Evolutionary conservation across 345 rosid genomes (phyloP).

Genomic region (Moricandia moricandioides): DNA sequence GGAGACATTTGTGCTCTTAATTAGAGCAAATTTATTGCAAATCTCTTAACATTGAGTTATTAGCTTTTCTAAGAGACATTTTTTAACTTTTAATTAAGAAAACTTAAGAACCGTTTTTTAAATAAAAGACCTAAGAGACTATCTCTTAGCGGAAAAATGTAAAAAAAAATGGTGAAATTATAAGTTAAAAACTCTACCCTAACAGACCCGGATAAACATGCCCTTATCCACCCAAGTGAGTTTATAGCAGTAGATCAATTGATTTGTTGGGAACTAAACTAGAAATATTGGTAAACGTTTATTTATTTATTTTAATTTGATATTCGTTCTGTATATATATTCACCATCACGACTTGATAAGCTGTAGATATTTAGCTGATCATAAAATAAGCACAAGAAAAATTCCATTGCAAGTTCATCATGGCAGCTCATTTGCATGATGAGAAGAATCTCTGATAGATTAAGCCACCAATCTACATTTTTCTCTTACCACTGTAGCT

Average conservation of each 20-base stretch:
- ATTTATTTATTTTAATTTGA: neutral
- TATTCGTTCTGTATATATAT: neutral
- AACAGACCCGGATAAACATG: too few relatives aligned
- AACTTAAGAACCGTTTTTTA: too few relatives aligned
- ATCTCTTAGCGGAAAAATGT: too few relatives aligned
- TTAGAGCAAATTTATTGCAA: too few relatives aligned
- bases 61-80: too few relatives aligned
- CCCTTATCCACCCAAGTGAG: neutral
- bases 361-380: neutral
- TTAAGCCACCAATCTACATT: slow-evolving; percentile 30
- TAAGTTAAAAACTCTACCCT: too few relatives aligned
- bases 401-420: neutral
- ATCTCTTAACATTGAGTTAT: too few relatives aligned
- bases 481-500: slow-evolving; percentile 1
- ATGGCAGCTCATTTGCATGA: neutral
- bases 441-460: neutral
- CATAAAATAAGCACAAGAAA: neutral
- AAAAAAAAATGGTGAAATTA: too few relatives aligned
- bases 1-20: neutral
- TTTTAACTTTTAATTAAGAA: too few relatives aligned
- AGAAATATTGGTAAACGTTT: neutral
- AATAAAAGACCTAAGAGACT: too few relatives aligned
- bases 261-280: neutral
- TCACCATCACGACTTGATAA: neutral
- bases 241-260: neutral